Evolutionary conservation across 805 yeast genomes (phyloP).

Genomic region (Yarrowia sp.): DNA sequence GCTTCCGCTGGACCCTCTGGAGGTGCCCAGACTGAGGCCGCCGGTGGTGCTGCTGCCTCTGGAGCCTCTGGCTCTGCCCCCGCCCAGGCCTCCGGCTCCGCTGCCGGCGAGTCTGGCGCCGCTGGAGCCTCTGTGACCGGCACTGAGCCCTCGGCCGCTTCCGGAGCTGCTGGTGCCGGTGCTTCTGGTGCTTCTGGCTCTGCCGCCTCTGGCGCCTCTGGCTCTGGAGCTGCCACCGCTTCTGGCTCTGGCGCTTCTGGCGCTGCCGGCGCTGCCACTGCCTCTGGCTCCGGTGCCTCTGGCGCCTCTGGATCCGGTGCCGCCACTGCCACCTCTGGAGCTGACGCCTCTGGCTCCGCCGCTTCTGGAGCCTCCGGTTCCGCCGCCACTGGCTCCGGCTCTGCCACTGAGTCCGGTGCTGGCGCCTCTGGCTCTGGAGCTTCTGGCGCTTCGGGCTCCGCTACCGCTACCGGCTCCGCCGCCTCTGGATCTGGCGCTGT

Average conservation of each 20-base stretch:
- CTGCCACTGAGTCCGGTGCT: slow-evolving; percentile 4
- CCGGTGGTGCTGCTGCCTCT: slow-evolving; percentile 15
- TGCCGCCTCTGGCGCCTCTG: slow-evolving; percentile 19
- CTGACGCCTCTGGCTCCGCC: background rate
- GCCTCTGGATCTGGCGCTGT: slow-evolving; percentile 4
- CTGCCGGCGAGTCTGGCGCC: background rate
- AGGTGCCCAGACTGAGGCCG: background rate
- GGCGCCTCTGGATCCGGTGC: background rate
- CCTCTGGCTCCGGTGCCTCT: background rate
- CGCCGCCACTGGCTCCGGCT: slow-evolving; percentile 2
- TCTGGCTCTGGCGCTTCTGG: slow-evolving; percentile 5
- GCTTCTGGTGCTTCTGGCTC: slow-evolving; percentile 11
- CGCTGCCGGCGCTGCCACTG: background rate
- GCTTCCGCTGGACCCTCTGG: slow-evolving; percentile 1
- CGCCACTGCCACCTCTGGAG: background rate
- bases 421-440: slow-evolving; percentile 9
- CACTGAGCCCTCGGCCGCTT: background rate
- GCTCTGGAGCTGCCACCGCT: slow-evolving; percentile 3
- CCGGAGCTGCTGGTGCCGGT: background rate
- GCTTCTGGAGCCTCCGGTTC: background rate
- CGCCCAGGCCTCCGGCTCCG: slow-evolving; percentile 3
- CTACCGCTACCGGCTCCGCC: background rate
- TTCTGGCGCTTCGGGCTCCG: background rate
- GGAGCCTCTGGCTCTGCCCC: slow-evolving; percentile 31
- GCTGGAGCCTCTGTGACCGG: background rate